Evolutionary conservation across 108 stramenopile genomes (phyloP), one percentile per base, ranked within the genome.

Genomic region (Pseudonitzschia multiseries): DNA sequence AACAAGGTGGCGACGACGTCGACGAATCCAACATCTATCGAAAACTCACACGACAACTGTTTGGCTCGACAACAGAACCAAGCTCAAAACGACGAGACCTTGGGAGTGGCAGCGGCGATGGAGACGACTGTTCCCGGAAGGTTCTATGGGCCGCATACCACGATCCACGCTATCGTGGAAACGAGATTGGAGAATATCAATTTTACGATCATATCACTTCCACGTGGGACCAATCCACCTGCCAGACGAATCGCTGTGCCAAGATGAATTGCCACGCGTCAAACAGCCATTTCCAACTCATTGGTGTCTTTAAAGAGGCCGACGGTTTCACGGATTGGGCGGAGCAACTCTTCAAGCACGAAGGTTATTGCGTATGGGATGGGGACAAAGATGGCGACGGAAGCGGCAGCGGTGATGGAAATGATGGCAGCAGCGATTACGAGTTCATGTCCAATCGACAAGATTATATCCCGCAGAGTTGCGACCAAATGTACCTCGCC

Each of bases 301-400:
- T 86, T 15, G 82, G 81, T 51, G 63, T 83, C 53, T 83, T 81
- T 82, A 86, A 83, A 50, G 67, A 81, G 26, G 18, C 62, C 15
- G 68, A 69, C 32, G 72, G 72, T 29, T 0, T 33, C 18, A 61
- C 76, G 36, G 78, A 72, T n/a, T 83, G 70, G 71, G 70, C 80
- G 43, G 82, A 83, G 27, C 85, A 83, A 44, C 77, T 86, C 2
- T 81, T 86, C 54, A 83, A 86, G 54, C 85, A 86, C 57, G 73
- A 81, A 59, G 82, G 80, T 26, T 40, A 71, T 26, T 83, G 82
- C 54, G 28, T 78, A 24, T 83, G 82, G 85, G 40, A 69, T 15
- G 61, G 20, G 6, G 32, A 62, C 20, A 28, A 62, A 20, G 28
- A 62, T 8, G 29, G 15, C 10, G 32, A 32, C 10, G 32, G 15